phyloP scores from a whole-genome alignment of 805 yeast genomes.

The Yarrowia sp. region DNA sequence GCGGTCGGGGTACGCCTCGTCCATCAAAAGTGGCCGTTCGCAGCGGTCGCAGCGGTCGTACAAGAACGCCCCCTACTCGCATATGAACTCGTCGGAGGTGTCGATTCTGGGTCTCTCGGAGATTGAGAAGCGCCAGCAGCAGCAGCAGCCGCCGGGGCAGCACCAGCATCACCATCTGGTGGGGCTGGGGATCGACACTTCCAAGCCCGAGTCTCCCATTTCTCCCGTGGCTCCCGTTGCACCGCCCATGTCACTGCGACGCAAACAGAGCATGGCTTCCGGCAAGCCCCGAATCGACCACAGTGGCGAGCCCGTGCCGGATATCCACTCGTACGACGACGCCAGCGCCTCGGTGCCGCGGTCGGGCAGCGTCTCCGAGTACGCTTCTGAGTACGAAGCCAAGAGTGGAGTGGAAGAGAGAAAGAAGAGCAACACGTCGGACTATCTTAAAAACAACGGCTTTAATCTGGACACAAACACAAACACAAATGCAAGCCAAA shows the following conservation, averaged over 20 bases:
- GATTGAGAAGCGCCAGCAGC: not conserved
- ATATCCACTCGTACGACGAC: not conserved
- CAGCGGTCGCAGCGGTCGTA: slow-evolving; percentile 6
- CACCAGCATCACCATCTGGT: not conserved
- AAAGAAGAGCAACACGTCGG: not conserved
- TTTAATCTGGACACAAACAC: not conserved
- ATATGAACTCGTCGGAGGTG: slow-evolving; percentile 27
- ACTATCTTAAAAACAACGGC: slow-evolving; percentile 15
- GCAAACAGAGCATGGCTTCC: slow-evolving; percentile 29
- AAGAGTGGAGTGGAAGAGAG: too few relatives aligned
- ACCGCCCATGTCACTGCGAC: slow-evolving; percentile 28
- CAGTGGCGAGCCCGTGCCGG: slow-evolving; percentile 6
- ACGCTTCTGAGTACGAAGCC: too few relatives aligned
- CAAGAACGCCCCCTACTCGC: slow-evolving; percentile 19
- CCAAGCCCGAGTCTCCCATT: slow-evolving; percentile 3
- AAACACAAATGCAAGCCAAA: not conserved
- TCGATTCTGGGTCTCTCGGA: slow-evolving; percentile 19
- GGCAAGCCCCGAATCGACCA: slow-evolving; percentile 6
- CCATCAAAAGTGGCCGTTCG: slow-evolving; percentile 3
- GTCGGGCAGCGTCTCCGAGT: too few relatives aligned
- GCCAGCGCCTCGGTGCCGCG: too few relatives aligned
- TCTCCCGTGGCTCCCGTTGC: slow-evolving; percentile 11
- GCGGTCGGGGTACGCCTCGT: slow-evolving; percentile 10
- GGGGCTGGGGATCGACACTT: slow-evolving; percentile 17
- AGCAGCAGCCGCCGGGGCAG: not conserved